Conservation (phyloP, 208 protist genomes). For the Wallacemonas sp. region DNA sequence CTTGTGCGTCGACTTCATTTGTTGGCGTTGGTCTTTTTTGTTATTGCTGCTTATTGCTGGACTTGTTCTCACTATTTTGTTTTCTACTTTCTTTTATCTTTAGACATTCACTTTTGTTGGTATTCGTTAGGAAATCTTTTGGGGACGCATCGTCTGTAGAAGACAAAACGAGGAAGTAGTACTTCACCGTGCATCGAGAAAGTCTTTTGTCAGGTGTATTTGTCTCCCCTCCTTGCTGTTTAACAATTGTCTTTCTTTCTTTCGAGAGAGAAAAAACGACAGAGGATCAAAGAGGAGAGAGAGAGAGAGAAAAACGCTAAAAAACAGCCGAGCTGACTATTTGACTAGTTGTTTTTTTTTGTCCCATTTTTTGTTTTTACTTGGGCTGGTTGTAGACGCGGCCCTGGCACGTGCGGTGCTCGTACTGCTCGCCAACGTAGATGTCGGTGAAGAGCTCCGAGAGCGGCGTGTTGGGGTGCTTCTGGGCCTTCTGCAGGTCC, state of each 20-base stretch:
- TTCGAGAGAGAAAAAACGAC: no score
- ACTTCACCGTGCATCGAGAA: no score
- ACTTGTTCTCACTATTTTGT: neutral
- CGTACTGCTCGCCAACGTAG: constrained; percentile 83
- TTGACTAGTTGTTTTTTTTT: constrained; percentile 2
- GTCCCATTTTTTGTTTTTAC: constrained; percentile 14
- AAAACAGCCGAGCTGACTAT: no score
- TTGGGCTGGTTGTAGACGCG: constrained; percentile 72
- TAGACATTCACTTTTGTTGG: neutral
- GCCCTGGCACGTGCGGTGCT: constrained; percentile 83
- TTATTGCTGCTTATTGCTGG: no score
- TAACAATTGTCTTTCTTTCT: constrained; percentile 9
- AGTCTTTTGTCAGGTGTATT: no score
- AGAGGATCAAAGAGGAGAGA: neutral
- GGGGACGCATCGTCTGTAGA: constrained; percentile 5
- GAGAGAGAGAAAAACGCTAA: no score
- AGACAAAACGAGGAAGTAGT: constrained; percentile 19
- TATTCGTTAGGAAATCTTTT: constrained; percentile 6
- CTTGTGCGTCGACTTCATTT: no score
- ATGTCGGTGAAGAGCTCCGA: constrained; percentile 92
- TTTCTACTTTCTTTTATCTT: neutral
- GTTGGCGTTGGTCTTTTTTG: no score
- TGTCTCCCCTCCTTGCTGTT: no score
- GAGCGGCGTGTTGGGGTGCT: constrained; percentile 49
- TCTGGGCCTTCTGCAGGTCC: constrained; percentile 89